Evolutionary conservation across 306 rosid genomes (phyloP).

Genomic region (Betula pendula): DNA sequence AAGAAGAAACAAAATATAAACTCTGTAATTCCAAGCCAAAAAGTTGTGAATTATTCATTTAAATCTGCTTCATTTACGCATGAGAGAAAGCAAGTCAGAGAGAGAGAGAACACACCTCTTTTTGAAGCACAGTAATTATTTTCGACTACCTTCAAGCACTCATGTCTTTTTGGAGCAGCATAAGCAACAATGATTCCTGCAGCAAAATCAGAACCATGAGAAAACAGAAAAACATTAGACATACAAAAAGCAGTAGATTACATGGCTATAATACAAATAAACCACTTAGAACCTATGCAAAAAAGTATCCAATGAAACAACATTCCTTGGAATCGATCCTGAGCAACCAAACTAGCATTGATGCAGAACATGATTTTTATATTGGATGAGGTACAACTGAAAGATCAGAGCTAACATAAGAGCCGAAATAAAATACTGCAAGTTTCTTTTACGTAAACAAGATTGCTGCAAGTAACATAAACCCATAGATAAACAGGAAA

Average conservation of each 20-base stretch:
- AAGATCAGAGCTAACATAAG: slow-evolving; percentile 5
- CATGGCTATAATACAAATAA: background rate
- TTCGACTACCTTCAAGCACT: slow-evolving; percentile 90
- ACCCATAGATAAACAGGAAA: background rate
- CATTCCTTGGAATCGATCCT: slow-evolving; percentile 9
- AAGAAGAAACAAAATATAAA: background rate
- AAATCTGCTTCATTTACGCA: background rate
- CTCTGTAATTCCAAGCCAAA: background rate
- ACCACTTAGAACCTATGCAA: slow-evolving; percentile 14
- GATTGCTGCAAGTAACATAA: background rate
- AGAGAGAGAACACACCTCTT: slow-evolving; percentile 58
- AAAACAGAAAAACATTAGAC: slow-evolving; percentile 24
- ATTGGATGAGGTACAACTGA: background rate
- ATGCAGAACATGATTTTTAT: slow-evolving; percentile 7
- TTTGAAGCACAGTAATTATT: slow-evolving; percentile 90
- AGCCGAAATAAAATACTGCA: slow-evolving; percentile 5
- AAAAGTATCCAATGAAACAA: background rate
- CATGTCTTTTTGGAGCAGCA: slow-evolving; percentile 85
- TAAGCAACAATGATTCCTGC: slow-evolving; percentile 80
- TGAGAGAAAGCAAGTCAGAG: background rate
- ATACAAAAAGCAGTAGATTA: slow-evolving; percentile 14
- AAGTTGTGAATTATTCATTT: background rate
- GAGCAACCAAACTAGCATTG: slow-evolving; percentile 7
- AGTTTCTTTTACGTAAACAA: background rate
- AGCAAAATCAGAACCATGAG: slow-evolving; percentile 26